Conservation (phyloP, 2,329 filamentous ascomycete species). For the Penicillium corylophilum region DNA sequence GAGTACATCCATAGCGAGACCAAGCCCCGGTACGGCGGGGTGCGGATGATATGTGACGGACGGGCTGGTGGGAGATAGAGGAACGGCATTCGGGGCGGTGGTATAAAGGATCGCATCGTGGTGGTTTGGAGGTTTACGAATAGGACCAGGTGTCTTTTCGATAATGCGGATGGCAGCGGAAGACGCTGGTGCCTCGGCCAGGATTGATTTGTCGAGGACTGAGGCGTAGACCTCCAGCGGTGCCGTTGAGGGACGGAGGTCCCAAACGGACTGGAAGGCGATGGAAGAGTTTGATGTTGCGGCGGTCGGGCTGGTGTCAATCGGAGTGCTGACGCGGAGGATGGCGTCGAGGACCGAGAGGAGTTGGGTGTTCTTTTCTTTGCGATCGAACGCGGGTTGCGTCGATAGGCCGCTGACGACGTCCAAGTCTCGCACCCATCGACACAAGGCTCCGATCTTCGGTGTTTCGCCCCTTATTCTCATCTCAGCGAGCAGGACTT, state of each 20-base stretch:
- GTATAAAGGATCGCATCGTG: conserved; percentile 66
- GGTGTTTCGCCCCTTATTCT: conserved; percentile 63
- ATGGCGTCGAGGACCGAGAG: conserved; percentile 64
- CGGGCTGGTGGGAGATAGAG: conserved; percentile 47
- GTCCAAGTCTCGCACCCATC: conserved; percentile 71
- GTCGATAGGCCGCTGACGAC: conserved; percentile 66
- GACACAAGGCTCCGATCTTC: conserved; percentile 66
- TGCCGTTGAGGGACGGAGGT: conserved; percentile 50
- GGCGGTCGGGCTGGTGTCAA: conserved; percentile 46
- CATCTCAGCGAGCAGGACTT: conserved; percentile 68
- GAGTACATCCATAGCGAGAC: conserved; percentile 61
- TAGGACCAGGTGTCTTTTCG: conserved; percentile 59
- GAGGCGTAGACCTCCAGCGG: conserved; percentile 54
- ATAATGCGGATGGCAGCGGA: conserved; percentile 54
- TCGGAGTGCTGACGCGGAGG: conserved; percentile 61
- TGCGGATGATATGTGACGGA: conserved; percentile 59
- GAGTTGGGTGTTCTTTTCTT: conserved; percentile 53
- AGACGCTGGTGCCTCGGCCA: conserved; percentile 35
- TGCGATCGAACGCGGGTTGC: conserved; percentile 39
- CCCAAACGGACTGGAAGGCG: conserved; percentile 60
- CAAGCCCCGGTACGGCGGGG: conserved; percentile 62
- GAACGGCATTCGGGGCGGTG: conserved; percentile 57
- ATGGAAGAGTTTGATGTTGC: conserved; percentile 50
- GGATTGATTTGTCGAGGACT: conserved; percentile 59
- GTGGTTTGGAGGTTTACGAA: conserved; percentile 67